Evolutionary conservation across 257 asterid genomes (phyloP), one percentile per base, ranked within the genome.

Genomic region (Solanum habrochaites): DNA sequence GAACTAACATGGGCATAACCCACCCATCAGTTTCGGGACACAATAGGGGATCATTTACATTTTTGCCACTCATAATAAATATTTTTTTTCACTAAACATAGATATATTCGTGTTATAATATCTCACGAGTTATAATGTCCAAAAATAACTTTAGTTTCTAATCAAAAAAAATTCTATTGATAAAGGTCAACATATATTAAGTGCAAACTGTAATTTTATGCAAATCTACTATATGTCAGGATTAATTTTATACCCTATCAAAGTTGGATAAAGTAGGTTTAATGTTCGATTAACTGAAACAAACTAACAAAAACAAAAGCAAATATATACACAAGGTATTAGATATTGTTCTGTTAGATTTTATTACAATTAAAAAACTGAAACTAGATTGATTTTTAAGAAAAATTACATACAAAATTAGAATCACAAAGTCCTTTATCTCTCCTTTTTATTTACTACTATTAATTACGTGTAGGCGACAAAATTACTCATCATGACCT

Each of bases 151-250:
- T 1, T 18, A 56, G 64, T 56, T 56, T 56, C 64, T 56, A 56
- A 56, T 1, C 7, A 58, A 21, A 21, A 21, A 62, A 62, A 15
- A 23, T 60, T 23, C 29, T 1, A 23, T 23, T 11, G 14, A 11
- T 23, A n/a, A 62, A n/a, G 4, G 14, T 5, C 2, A 62, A 62
- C 31, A 15, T n/a, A 6, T n/a, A n/a, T n/a, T 62, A n/a, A n/a
- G 15, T 5, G 13, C 15, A 62, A 62, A 62, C 16, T 1, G 15
- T 62, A n/a, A 62, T 62, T 62, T 1, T 62, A 62, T 11, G 0
- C 3, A 3, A 62, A 0, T 1, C 16, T n/a, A 62, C n/a, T 0
- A 31, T 9, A 2, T 18, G 8, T 20, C 12, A 9, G 4, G 0
- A 72, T 72, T 72, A 72, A 35, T 72, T 32, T 71, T 32, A 0